Base-by-base conservation (phyloP, 495 filamentous ascomycete species). In the Tuber aestivum region DNA sequence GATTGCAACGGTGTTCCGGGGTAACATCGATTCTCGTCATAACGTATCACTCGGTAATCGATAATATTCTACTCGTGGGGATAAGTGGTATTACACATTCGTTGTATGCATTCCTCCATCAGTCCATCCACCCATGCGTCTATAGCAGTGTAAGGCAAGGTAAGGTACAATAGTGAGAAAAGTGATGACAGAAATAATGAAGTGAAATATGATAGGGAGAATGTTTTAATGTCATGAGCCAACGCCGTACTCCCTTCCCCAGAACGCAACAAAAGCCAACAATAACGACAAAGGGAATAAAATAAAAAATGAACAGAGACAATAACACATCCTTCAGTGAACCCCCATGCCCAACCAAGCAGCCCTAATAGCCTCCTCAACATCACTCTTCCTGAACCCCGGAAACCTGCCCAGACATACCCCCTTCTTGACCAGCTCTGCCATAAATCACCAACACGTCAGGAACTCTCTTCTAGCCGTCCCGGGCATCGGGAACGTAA, bases 391-490 rank as follows among this genome's bases (percentile, higher is more conserved):
- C 50, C 86, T 86, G 70, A 90, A 89, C 1, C 90, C 91, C 6
- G 91, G 90, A 3, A 88, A 81, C 18, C 89, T 84, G 0, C 91
- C 91, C 0, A 92, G 84, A 83, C 91, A 92, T 0, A 89, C 86
- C 7, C 83, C 86, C 37, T 81, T 78, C 56, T 75, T 82, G 70
- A 88, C 81, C 69, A 89, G 79, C 74, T 85, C 87, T 89, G 69
- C 16, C 27, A 73, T 2, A 40, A 50, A 41, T 73, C 50, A 48
- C 56, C 56, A 65, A 65, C 56, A 65, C 56, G 32, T 73, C 18
- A 45, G 37, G 38, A 37, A 37, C 41, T 69, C 38, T 20, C 77
- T 75, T 72, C 77, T 75, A 70, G n/a, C 77, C 70, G 35, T 80
- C 75, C 78, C 84, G n/a, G 72, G 41, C 38, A 82, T 82, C 74